Evolutionary conservation across 495 filamentous ascomycete species (phyloP).

Genomic region (Xylaria intraflava): DNA sequence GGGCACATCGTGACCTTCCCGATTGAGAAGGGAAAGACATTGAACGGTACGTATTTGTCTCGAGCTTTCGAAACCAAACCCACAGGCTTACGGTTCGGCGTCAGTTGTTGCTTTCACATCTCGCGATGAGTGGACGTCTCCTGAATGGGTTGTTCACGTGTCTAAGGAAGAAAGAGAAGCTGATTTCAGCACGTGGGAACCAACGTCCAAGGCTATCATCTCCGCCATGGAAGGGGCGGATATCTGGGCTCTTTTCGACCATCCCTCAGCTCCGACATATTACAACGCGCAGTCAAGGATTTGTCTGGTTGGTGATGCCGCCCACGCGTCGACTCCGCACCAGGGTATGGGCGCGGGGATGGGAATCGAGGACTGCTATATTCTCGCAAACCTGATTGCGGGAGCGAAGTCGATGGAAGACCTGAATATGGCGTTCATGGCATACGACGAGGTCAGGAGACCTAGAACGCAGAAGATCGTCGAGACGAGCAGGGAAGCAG

Average conservation of each 20-base stretch:
- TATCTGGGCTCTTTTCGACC: conserved; percentile 4
- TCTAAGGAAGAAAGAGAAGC: conserved; percentile 49
- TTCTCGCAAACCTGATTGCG: conserved; percentile 25
- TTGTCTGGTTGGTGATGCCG: conserved; percentile 37
- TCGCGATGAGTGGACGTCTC: conserved; percentile 34
- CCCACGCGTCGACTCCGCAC: conserved; percentile 33
- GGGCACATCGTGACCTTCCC: conserved; percentile 59
- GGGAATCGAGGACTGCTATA: conserved; percentile 26
- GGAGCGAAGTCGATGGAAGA: conserved; percentile 33
- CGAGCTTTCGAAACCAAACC: not conserved
- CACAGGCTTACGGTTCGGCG: not conserved
- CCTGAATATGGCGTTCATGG: conserved; percentile 49
- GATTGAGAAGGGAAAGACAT: conserved; percentile 54
- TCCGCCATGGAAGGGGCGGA: conserved; percentile 16
- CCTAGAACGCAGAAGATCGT: conserved; percentile 41
- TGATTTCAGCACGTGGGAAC: conserved; percentile 51
- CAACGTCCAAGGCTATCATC: conserved; percentile 29
- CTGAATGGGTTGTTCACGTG: conserved; percentile 52
- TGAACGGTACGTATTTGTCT: conserved; percentile 44
- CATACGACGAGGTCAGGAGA: conserved; percentile 54
- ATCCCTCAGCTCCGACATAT: conserved; percentile 50
- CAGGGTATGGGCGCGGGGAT: conserved; percentile 34
- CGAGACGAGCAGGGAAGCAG: conserved; percentile 35
- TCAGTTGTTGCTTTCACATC: conserved; percentile 25
- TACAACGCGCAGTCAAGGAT: conserved; percentile 31